These are phyloP conservation scores for Barnettozyma salicaria DNA, from an alignment of 805 yeast species.

Conservation along the genomic window DNA sequence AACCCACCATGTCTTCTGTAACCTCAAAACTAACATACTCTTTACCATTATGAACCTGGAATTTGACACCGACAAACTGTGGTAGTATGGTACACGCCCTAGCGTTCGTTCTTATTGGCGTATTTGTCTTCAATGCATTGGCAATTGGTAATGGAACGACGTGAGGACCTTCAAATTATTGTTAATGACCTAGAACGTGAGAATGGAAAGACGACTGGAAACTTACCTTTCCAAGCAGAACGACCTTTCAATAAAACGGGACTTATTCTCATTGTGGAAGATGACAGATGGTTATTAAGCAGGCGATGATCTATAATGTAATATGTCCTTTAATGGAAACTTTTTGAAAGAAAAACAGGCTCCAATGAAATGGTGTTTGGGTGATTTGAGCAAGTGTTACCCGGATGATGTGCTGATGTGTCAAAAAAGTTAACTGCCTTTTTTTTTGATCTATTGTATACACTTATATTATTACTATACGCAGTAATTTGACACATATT, in stretches of 20 bases:
- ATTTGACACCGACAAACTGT: slow-evolving; percentile 89
- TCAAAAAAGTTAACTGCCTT: too few relatives aligned
- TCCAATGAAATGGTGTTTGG: background rate
- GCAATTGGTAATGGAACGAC: slow-evolving; percentile 93
- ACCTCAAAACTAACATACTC: slow-evolving; percentile 85
- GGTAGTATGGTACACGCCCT: slow-evolving; percentile 92
- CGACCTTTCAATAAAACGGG: slow-evolving; percentile 38
- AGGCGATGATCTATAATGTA: too few relatives aligned
- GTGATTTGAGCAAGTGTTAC: too few relatives aligned
- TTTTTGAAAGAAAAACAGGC: too few relatives aligned
- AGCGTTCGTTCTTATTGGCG: slow-evolving; percentile 94
- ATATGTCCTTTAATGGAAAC: too few relatives aligned
- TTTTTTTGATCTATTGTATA: too few relatives aligned
- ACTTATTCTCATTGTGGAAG: slow-evolving; percentile 34
- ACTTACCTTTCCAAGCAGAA: slow-evolving; percentile 54
- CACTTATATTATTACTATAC: too few relatives aligned
- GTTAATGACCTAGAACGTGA: background rate
- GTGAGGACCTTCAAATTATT: slow-evolving; percentile 56
- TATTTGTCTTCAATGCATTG: slow-evolving; percentile 70
- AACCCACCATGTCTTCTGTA: slow-evolving; percentile 94
- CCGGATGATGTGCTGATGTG: too few relatives aligned
- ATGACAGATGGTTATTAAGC: too few relatives aligned
- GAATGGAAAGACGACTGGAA: background rate
- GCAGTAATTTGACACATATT: too few relatives aligned
- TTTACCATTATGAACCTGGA: slow-evolving; percentile 94